A percentile compares a stretch with the other conserved stretches of the same genome.
Evolutionary conservation across 2,329 filamentous ascomycete species (phyloP).

Genomic region (Botrytis tulipae): DNA sequence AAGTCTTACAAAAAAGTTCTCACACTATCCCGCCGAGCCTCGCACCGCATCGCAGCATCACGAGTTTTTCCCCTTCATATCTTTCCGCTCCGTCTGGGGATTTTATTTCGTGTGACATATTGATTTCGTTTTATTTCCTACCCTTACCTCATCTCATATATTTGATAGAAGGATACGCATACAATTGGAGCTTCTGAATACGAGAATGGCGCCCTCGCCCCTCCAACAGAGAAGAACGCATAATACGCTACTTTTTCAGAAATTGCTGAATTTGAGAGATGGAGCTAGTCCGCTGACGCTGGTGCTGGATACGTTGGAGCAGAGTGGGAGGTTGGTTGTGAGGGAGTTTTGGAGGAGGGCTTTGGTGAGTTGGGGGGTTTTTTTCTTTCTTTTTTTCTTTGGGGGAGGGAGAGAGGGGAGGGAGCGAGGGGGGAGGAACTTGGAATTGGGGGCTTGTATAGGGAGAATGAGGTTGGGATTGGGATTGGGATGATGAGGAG

Average conservation of each 20-base stretch:
- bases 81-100: neutral
- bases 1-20: neutral
- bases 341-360: slow-evolving; percentile 73
- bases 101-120: no score
- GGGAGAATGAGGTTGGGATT: neutral
- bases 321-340: slow-evolving; percentile 68
- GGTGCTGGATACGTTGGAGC: slow-evolving; percentile 80
- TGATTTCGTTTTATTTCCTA: no score
- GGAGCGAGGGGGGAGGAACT: no score
- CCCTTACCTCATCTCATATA: no score
- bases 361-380: slow-evolving; percentile 51
- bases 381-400: neutral
- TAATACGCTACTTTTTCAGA: slow-evolving; percentile 79
- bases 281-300: slow-evolving; percentile 83
- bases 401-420: neutral
- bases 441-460: neutral
- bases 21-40: neutral
- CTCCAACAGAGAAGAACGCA: slow-evolving; percentile 74
- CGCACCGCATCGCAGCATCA: neutral
- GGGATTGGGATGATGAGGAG: neutral
- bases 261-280: slow-evolving; percentile 74
- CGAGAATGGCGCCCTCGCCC: slow-evolving; percentile 54
- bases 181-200: no score
- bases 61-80: neutral
- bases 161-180: neutral